Conservation (phyloP, 805 yeast species). For the Ogataea methylovora region DNA sequence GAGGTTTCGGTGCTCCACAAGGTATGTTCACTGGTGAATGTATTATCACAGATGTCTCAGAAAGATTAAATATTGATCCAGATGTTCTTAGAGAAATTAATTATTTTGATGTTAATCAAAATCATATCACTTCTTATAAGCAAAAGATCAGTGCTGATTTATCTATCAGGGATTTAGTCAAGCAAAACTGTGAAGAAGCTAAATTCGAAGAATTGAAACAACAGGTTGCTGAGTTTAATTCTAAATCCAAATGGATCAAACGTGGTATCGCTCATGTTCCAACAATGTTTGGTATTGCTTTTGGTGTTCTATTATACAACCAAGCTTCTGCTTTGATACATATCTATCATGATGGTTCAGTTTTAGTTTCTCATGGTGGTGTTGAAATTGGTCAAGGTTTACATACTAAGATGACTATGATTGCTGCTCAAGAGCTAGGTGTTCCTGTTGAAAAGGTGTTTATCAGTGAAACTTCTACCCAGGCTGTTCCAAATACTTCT, state of each 20-base stretch:
- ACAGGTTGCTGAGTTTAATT: constrained; percentile 34
- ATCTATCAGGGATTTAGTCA: constrained; percentile 29
- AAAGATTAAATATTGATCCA: constrained; percentile 30
- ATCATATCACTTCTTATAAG: constrained; percentile 30
- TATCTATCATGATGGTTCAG: constrained; percentile 39
- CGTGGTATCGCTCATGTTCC: constrained; percentile 41
- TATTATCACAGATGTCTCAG: constrained; percentile 32
- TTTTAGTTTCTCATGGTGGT: constrained; percentile 40
- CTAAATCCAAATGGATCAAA: constrained; percentile 34
- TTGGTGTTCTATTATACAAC: constrained; percentile 36
- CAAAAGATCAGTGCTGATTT: constrained; percentile 33
- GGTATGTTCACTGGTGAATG: constrained; percentile 38
- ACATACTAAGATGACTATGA: constrained; percentile 41
- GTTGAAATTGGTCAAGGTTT: constrained; percentile 45
- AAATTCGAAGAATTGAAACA: constrained; percentile 25
- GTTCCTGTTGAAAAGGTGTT: constrained; percentile 34
- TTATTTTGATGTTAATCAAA: constrained; percentile 23
- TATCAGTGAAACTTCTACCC: constrained; percentile 39
- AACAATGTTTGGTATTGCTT: constrained; percentile 39
- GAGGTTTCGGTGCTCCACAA: constrained; percentile 45
- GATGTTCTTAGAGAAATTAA: constrained; percentile 31
- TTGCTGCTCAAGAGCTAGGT: constrained; percentile 34
- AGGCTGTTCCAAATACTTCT: constrained; percentile 39
- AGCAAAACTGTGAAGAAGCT: constrained; percentile 27
- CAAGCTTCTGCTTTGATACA: constrained; percentile 43